A percentile compares a stretch with the other conserved stretches of the same genome.
Evolutionary conservation across 257 asterid genomes (phyloP).

Genomic region (Gentiana dahurica): DNA sequence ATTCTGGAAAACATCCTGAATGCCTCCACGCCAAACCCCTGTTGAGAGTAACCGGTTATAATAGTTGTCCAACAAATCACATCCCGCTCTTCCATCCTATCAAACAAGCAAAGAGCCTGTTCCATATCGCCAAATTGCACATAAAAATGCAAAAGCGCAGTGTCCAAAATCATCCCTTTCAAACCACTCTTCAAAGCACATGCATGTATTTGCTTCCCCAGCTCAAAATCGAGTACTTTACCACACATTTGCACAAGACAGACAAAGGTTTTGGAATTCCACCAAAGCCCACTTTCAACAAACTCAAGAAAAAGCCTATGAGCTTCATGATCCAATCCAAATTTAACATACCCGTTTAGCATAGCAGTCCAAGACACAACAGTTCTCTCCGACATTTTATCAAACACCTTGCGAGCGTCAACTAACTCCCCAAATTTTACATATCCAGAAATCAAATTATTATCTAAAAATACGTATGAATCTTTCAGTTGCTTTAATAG

Average conservation of each 20-base stretch:
- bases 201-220: slow-evolving; percentile 76
- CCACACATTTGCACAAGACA: slow-evolving; percentile 56
- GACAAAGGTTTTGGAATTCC: slow-evolving; percentile 67
- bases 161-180: slow-evolving; percentile 50
- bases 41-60: slow-evolving; percentile 76
- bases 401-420: slow-evolving; percentile 65
- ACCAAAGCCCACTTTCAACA: slow-evolving; percentile 30
- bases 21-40: slow-evolving; percentile 43
- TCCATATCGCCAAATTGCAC: slow-evolving; percentile 57
- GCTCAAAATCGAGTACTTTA: slow-evolving; percentile 34
- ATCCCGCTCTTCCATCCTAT: slow-evolving; percentile 43
- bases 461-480: slow-evolving; percentile 29
- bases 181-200: slow-evolving; percentile 39
- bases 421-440: slow-evolving; percentile 39
- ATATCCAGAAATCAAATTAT: slow-evolving; percentile 54
- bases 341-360: slow-evolving; percentile 71
- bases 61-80: slow-evolving; percentile 82
- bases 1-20: slow-evolving; percentile 40
- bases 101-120: slow-evolving; percentile 46
- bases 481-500: slow-evolving; percentile 26
- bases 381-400: slow-evolving; percentile 52
- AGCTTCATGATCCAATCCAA: slow-evolving; percentile 43
- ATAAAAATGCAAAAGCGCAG: slow-evolving; percentile 55
- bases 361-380: slow-evolving; percentile 94
- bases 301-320: slow-evolving; percentile 39